Evolutionary conservation across 129 eudicot genomes (phyloP).

Genomic region (Flaveria sonorensis): DNA sequence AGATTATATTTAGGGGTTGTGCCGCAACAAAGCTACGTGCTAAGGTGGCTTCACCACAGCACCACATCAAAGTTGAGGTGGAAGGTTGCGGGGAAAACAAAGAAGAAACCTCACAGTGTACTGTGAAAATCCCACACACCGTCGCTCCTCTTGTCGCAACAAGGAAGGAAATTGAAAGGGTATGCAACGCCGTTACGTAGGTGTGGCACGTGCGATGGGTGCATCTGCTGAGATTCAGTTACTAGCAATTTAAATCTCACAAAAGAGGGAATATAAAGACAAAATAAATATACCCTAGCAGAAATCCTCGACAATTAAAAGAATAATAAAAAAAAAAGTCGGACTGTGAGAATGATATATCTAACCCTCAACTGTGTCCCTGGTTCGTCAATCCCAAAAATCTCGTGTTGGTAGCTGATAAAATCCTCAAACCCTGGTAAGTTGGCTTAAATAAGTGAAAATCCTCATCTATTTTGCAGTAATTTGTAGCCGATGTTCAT

Average conservation of each 20-base stretch:
- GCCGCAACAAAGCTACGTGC: too few species aligned
- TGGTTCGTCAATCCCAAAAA: conserved; percentile 23
- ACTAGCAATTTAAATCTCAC: background rate
- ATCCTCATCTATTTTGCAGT: too few species aligned
- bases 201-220: too few species aligned
- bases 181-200: too few species aligned
- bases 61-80: too few species aligned
- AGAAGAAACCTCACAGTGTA: too few species aligned
- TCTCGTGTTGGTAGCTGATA: background rate
- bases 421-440: conserved; percentile 23
- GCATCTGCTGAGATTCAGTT: background rate
- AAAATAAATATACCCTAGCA: conserved; percentile 14
- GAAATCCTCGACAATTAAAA: conserved; percentile 12
- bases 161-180: too few species aligned
- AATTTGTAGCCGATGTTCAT: background rate
- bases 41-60: too few species aligned
- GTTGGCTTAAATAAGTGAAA: background rate
- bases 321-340: background rate
- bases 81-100: too few species aligned
- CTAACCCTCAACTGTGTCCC: conserved; percentile 24
- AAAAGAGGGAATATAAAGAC: conserved; percentile 26
- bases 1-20: too few species aligned
- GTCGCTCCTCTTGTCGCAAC: too few species aligned
- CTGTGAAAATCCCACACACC: too few species aligned
- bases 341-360: conserved; percentile 4